phyloP scores from a whole-genome alignment of 2,329 filamentous ascomycete genomes.

The Graphiopsis chlorocephala region DNA sequence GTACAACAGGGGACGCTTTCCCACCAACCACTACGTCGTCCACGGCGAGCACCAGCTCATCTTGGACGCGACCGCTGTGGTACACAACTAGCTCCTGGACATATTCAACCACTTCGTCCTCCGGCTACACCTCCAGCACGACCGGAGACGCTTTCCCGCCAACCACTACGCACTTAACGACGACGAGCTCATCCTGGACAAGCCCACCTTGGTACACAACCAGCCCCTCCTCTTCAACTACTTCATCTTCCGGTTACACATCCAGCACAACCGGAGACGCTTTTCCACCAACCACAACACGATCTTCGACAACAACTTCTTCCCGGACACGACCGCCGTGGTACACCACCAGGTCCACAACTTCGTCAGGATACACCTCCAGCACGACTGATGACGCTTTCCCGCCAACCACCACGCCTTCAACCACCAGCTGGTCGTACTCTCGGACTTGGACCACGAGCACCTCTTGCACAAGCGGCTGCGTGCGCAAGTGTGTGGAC shows the following conservation, averaged over 20 bases:
- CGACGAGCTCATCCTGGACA: not conserved
- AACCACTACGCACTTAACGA: not conserved
- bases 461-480: not conserved
- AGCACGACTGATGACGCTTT: not conserved
- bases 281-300: not conserved
- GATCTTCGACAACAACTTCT: not conserved
- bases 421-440: not conserved
- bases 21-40: not conserved
- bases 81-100: not conserved
- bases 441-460: slow-evolving; percentile 18
- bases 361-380: not conserved
- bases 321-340: not conserved
- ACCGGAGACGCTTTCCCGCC: not conserved
- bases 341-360: not conserved
- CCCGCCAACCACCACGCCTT: not conserved
- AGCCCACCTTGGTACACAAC: not conserved
- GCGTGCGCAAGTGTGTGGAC: slow-evolving; percentile 21
- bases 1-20: not conserved
- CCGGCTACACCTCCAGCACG: not conserved
- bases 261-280: not conserved
- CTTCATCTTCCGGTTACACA: not conserved
- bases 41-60: not conserved
- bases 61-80: not conserved
- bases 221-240: not conserved
- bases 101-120: not conserved